Percentiles rank a stretch among this genome's conserved stretches.
These are phyloP conservation scores for Coelastrella sp. DNA, from an alignment of 139 green algal genomes.

Conservation along the genomic window DNA sequence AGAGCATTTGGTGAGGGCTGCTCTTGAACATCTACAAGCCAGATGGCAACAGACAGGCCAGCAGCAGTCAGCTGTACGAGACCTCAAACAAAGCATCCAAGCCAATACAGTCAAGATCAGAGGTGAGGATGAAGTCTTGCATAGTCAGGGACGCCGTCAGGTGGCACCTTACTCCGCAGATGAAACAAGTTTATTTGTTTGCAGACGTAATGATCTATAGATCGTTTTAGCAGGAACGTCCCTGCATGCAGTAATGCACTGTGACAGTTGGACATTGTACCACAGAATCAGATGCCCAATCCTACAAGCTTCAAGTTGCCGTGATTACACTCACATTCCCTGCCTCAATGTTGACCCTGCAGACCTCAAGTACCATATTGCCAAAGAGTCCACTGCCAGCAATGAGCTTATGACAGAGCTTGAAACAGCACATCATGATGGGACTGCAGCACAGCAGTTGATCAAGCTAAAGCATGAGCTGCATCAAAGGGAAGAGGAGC, in stretches of 20 bases:
- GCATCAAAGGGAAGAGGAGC: background rate
- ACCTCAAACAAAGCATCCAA: background rate
- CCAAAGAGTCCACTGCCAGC: conserved; percentile 1
- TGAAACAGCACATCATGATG: background rate
- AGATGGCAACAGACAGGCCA: background rate
- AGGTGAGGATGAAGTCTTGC: too few species aligned
- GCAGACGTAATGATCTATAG: too few species aligned
- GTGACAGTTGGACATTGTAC: too few species aligned
- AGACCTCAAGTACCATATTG: conserved; percentile 24
- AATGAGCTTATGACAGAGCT: conserved; percentile 10
- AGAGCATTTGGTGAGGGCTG: background rate
- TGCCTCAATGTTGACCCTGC: background rate
- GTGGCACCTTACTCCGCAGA: too few species aligned
- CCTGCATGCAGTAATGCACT: too few species aligned
- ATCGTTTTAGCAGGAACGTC: too few species aligned
- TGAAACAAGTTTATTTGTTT: too few species aligned
- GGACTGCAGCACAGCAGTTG: conserved; percentile 8
- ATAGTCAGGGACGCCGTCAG: too few species aligned
- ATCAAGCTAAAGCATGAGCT: background rate
- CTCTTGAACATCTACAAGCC: background rate
- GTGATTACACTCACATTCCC: background rate
- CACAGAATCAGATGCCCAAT: too few species aligned
- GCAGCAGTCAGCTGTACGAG: background rate
- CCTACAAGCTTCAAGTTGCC: too few species aligned
- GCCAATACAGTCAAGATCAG: background rate